Evolutionary conservation across 805 yeast species (phyloP).

Genomic region (Scheffersomyces coipomensis): DNA sequence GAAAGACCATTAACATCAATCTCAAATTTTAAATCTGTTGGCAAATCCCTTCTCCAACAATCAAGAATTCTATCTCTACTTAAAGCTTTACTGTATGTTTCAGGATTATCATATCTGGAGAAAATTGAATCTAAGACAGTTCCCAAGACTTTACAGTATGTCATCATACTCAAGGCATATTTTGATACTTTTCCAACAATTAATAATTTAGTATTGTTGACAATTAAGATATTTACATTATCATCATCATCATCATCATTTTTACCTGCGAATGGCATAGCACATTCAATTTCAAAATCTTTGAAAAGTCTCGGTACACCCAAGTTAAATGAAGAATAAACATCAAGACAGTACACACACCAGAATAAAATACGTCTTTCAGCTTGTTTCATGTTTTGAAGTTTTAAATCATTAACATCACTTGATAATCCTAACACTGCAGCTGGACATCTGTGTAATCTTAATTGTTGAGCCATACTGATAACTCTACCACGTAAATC

Average conservation of each 20-base stretch:
- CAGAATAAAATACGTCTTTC: slow-evolving; percentile 81
- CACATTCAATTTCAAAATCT: slow-evolving; percentile 84
- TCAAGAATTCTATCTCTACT: slow-evolving; percentile 66
- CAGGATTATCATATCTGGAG: slow-evolving; percentile 48
- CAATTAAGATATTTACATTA: slow-evolving; percentile 55
- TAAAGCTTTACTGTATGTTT: slow-evolving; percentile 25
- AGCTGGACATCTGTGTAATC: slow-evolving; percentile 84
- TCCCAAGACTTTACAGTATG: slow-evolving; percentile 72
- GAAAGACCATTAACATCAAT: slow-evolving; percentile 58
- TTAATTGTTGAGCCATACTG: slow-evolving; percentile 81
- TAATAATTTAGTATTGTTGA: slow-evolving; percentile 57
- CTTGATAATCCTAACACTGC: slow-evolving; percentile 69
- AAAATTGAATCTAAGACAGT: slow-evolving; percentile 69
- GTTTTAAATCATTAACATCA: slow-evolving; percentile 25
- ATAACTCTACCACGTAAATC: slow-evolving; percentile 72
- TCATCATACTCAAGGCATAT: slow-evolving; percentile 61
- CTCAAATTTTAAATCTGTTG: slow-evolving; percentile 59
- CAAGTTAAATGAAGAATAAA: slow-evolving; percentile 67
- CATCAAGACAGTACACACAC: slow-evolving; percentile 77
- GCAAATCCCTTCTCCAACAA: slow-evolving; percentile 74
- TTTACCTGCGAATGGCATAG: slow-evolving; percentile 62
- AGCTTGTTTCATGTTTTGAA: slow-evolving; percentile 71
- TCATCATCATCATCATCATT: slow-evolving; percentile 43
- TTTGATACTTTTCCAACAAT: slow-evolving; percentile 70
- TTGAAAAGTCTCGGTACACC: slow-evolving; percentile 82